Conservation (phyloP, 768 basidiomycete genomes). For the Cystoderma amianthinum region DNA sequence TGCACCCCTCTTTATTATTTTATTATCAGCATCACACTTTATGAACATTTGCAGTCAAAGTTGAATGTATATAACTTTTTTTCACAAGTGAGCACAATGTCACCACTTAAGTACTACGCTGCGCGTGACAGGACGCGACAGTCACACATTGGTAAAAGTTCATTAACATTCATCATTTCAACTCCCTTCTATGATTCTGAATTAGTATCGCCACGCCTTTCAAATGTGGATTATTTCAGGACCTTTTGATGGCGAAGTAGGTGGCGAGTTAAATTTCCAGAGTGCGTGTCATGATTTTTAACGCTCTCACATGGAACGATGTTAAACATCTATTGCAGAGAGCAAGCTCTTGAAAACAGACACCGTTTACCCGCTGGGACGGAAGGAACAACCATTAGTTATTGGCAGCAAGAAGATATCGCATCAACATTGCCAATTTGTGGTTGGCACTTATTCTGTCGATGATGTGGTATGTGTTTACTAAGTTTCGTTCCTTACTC, state of each 20-base stretch:
- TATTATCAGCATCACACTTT: no score
- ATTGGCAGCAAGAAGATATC: conserved; percentile 64
- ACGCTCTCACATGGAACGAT: neutral
- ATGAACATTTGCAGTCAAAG: no score
- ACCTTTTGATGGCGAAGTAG: conserved; percentile 40
- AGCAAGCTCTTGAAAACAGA: conserved; percentile 59
- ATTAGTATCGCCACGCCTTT: neutral
- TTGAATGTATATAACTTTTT: no score
- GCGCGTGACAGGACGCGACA: no score
- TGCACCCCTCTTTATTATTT: no score
- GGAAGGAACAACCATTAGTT: conserved; percentile 44
- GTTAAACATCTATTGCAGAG: conserved; percentile 12
- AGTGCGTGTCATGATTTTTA: conserved; percentile 26
- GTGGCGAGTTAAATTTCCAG: conserved; percentile 24
- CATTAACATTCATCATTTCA: no score
- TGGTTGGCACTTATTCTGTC: conserved; percentile 41
- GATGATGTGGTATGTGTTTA: conserved; percentile 48
- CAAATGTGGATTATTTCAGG: conserved; percentile 51
- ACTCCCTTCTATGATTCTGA: no score
- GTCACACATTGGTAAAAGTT: no score
- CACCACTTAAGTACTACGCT: no score
- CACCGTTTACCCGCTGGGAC: conserved; percentile 45
- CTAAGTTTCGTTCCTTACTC: neutral
- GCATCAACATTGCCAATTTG: conserved; percentile 49
- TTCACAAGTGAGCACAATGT: no score